Base-by-base conservation (phyloP, 257 asterid species). In the Solanum acaule region DNA sequence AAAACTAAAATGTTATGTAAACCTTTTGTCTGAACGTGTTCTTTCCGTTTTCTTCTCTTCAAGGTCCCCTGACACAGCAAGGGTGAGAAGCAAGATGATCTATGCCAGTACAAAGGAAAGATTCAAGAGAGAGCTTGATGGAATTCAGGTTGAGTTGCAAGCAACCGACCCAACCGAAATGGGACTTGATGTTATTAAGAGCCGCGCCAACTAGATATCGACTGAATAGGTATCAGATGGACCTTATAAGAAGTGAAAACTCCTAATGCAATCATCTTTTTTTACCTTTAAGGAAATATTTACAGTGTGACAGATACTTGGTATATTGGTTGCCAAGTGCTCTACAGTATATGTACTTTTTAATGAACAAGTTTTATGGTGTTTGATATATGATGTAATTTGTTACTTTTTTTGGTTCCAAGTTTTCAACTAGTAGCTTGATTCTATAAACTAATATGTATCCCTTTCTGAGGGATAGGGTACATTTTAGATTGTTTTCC, bases 161-260 rank as follows among this genome's bases (percentile, higher is more conserved):
- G 96, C 96, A n/a, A 93, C 96, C 1, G 97, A 94, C 85, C 96
- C 96, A 13, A 93, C 95, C 79, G 96, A 94, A 90, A 93, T 94
- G 96, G 96, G 91, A 6, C 91, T 94, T 33, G 97, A 93, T 87
- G 96, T 94, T 40, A 92, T 94, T 61, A 88, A 92, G 92, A 93
- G 95, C 16, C 95, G 94, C 4, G 97, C 93, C 85, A 86, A 72
- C 92, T 93, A 90, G 89, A 88, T 88, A 44, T 52, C 44, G 31
- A 87, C 84, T 25, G 67, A 10, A 49, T 33, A 65, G 84, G 40
- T 85, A 61, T 35, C 59, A 68, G 83, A 7, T 44, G 90, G 77
- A 75, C 91, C 87, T 85, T 87, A 73, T 78, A 71, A 67, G 72
- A 61, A 76, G 42, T 83, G 79, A 76, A 67, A 87, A 42, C 84